phyloP scores from a whole-genome alignment of 202 grass and related monocot genomes.

The Schoenoplectus tabernaemontani region DNA sequence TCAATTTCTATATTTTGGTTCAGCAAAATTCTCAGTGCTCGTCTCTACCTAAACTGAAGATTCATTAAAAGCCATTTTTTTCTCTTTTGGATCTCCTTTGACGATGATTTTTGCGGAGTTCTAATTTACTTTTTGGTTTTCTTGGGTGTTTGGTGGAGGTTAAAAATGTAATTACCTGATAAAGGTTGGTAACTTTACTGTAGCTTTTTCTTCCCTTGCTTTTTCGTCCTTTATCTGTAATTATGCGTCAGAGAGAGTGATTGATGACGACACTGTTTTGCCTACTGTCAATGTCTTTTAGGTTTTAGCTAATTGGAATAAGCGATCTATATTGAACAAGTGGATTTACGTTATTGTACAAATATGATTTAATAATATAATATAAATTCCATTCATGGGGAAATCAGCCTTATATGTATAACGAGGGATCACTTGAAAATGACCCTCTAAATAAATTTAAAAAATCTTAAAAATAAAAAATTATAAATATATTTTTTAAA shows the following conservation, averaged over 20 bases:
- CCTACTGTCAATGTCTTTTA: background rate
- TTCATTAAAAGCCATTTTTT: background rate
- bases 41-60: too few species aligned
- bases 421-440: too few species aligned
- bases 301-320: too few species aligned
- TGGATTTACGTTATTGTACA: too few species aligned
- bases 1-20: background rate
- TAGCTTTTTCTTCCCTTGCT: background rate
- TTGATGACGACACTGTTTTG: background rate
- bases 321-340: background rate
- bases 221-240: background rate
- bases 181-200: background rate
- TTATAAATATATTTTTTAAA: too few species aligned
- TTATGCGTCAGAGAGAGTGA: background rate
- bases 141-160: background rate
- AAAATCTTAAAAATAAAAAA: too few species aligned
- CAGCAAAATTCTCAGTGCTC: background rate
- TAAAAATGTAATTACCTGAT: background rate
- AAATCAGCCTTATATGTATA: too few species aligned
- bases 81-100: background rate
- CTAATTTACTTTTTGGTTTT: background rate
- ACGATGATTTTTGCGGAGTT: background rate
- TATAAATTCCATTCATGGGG: too few species aligned
- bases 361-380: too few species aligned
- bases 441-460: too few species aligned